Evolutionary conservation across 2,329 filamentous ascomycete genomes (phyloP).

Genomic region (Hymenotorrendiella dingleyae): DNA sequence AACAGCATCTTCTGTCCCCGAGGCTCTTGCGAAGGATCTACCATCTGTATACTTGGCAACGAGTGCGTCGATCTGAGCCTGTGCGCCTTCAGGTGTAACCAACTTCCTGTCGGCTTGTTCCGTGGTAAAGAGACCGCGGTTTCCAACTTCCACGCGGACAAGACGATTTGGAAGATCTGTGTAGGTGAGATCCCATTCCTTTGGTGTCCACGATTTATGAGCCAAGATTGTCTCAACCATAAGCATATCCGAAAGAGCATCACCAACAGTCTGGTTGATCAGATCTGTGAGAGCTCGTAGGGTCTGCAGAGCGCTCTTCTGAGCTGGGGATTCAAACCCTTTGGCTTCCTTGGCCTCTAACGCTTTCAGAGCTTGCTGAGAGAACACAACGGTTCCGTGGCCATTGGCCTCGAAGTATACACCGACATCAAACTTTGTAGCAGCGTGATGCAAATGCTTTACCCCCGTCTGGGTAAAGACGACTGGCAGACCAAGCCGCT

Average conservation of each 20-base stretch:
- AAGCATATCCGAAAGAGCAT: conserved; percentile 92
- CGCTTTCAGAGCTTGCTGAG: conserved; percentile 65
- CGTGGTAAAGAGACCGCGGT: conserved; percentile 85
- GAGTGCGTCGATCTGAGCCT: conserved; percentile 78
- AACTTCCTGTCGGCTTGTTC: conserved; percentile 89
- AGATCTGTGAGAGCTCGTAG: conserved; percentile 79
- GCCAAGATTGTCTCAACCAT: conserved; percentile 94
- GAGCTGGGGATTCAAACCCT: conserved; percentile 88
- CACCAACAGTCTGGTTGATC: conserved; percentile 97
- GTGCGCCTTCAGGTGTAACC: conserved; percentile 69
- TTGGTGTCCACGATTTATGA: conserved; percentile 85
- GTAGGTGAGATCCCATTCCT: conserved; percentile 91
- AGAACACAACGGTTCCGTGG: conserved; percentile 95
- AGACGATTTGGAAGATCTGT: conserved; percentile 90
- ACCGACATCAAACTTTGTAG: conserved; percentile 87
- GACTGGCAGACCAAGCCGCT: conserved; percentile 81
- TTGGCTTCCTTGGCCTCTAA: conserved; percentile 45
- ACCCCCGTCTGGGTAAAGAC: conserved; percentile 93
- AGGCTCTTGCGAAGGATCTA: conserved; percentile 84
- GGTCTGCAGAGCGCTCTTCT: conserved; percentile 82
- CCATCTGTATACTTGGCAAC: conserved; percentile 90
- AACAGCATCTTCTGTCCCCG: conserved; percentile 92
- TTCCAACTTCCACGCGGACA: conserved; percentile 82
- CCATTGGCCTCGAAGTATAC: conserved; percentile 99
- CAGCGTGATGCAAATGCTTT: conserved; percentile 97